Evolutionary conservation across 192 early-diverging fungal species (phyloP).

Genomic region (Coemansia biformis): DNA sequence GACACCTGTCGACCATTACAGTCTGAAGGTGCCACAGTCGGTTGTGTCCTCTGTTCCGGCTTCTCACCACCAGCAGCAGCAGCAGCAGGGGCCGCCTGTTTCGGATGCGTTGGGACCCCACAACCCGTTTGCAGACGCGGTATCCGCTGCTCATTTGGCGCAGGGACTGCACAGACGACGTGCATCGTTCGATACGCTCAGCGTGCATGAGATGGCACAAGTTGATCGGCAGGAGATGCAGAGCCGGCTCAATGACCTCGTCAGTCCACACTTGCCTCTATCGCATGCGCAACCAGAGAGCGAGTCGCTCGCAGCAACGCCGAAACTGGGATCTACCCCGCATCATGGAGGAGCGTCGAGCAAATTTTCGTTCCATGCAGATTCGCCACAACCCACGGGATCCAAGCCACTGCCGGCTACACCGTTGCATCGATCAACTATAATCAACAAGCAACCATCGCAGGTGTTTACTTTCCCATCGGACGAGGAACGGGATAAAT

Average conservation of each 20-base stretch:
- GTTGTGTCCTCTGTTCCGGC: background rate
- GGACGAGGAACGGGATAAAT: conserved; percentile 1
- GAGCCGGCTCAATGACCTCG: conserved; percentile 31
- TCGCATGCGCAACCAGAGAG: background rate
- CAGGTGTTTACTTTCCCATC: conserved; percentile 39
- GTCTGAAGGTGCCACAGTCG: conserved; percentile 3
- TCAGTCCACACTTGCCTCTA: conserved; percentile 14
- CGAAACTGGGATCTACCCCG: background rate
- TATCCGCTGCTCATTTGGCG: too few relatives aligned
- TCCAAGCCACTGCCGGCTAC: conserved; percentile 36
- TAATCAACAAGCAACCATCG: background rate
- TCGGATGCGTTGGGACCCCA: background rate
- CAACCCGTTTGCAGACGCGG: conserved; percentile 9
- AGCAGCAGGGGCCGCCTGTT: too few relatives aligned
- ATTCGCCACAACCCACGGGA: background rate
- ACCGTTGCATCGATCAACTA: conserved; percentile 12
- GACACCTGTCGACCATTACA: background rate
- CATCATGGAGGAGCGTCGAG: conserved; percentile 8
- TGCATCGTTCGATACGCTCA: conserved; percentile 39
- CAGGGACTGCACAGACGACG: conserved; percentile 15
- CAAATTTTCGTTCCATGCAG: conserved; percentile 29
- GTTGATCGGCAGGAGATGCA: conserved; percentile 33
- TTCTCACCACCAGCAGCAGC: background rate
- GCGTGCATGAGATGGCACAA: conserved; percentile 46
- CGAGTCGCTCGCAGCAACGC: background rate